A percentile compares a stretch with the other conserved stretches of the same genome.
phyloP scores from a whole-genome alignment of 176 grass and related monocot species.

The Alloteropsis semialata region DNA sequence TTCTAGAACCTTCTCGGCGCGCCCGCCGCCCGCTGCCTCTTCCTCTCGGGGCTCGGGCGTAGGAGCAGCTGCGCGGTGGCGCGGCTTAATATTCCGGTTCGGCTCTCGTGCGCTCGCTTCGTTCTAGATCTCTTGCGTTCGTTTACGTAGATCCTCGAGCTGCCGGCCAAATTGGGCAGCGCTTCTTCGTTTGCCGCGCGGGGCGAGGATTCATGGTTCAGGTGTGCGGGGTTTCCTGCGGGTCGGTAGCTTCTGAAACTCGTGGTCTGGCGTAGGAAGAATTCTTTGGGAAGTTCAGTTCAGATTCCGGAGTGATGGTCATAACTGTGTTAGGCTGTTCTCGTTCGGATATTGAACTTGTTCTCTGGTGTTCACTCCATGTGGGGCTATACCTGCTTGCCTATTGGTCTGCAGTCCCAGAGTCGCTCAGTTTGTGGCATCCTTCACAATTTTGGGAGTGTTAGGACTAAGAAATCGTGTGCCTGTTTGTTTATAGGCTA shows the following conservation, averaged over 20 bases:
- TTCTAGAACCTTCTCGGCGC: constrained; percentile 11
- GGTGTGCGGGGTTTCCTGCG: neutral
- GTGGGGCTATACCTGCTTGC: neutral
- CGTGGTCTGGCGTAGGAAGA: too few species aligned
- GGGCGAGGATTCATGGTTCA: neutral
- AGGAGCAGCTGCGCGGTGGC: neutral
- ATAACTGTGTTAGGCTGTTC: neutral
- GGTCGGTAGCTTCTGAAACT: neutral
- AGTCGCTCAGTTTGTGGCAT: neutral
- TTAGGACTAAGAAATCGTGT: neutral
- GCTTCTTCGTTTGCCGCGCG: neutral
- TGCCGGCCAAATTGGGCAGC: neutral
- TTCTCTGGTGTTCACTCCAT: neutral
- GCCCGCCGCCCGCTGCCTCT: neutral
- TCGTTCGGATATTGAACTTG: neutral
- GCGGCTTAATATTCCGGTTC: neutral
- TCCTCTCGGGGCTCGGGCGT: neutral
- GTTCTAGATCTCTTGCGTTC: constrained; percentile 23
- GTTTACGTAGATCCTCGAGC: neutral
- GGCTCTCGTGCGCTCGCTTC: neutral
- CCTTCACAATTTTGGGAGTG: neutral
- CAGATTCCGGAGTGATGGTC: neutral
- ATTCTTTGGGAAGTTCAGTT: neutral
- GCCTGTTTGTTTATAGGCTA: neutral
- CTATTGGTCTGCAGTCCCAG: neutral